These are phyloP conservation scores for Apiospora marii DNA, from an alignment of 2,329 filamentous ascomycete species.

Conservation along the genomic window DNA sequence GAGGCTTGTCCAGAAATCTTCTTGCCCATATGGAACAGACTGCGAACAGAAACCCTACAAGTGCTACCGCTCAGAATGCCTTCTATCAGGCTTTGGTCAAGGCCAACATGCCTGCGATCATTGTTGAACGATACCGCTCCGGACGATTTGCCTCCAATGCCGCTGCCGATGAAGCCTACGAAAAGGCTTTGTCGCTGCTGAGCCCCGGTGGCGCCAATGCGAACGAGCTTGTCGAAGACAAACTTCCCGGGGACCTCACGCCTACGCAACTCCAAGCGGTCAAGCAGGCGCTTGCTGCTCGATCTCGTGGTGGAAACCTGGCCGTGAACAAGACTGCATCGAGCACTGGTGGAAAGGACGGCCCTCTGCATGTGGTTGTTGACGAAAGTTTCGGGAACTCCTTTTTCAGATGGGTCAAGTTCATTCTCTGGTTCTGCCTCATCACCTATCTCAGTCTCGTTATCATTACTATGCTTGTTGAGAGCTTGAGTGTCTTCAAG, in stretches of 20 bases:
- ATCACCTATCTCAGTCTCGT: constrained; percentile 82
- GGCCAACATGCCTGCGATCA: constrained; percentile 91
- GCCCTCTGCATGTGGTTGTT: constrained; percentile 94
- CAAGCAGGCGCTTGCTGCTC: constrained; percentile 81
- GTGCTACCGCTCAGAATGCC: constrained; percentile 86
- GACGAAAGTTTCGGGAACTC: constrained; percentile 83
- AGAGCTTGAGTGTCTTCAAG: constrained; percentile 80
- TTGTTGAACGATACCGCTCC: constrained; percentile 89
- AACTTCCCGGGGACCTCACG: constrained; percentile 53
- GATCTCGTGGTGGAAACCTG: constrained; percentile 71
- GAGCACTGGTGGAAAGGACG: constrained; percentile 77
- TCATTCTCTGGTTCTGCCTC: constrained; percentile 79
- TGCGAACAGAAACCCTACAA: constrained; percentile 90
- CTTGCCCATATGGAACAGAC: constrained; percentile 88
- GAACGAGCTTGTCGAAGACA: constrained; percentile 31
- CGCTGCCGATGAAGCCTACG: constrained; percentile 80
- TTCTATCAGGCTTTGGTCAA: constrained; percentile 93
- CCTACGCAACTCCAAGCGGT: constrained; percentile 77
- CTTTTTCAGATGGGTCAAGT: constrained; percentile 92
- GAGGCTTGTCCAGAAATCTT: constrained; percentile 66
- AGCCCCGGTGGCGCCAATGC: constrained; percentile 43
- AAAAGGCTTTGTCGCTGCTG: constrained; percentile 69
- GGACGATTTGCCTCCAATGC: constrained; percentile 84
- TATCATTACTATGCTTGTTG: constrained; percentile 81
- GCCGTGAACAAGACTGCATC: constrained; percentile 56